A percentile compares a stretch with the other conserved stretches of the same genome.
phyloP scores from a whole-genome alignment of 1,139 yeast genomes.

The Taphrina communis region DNA sequence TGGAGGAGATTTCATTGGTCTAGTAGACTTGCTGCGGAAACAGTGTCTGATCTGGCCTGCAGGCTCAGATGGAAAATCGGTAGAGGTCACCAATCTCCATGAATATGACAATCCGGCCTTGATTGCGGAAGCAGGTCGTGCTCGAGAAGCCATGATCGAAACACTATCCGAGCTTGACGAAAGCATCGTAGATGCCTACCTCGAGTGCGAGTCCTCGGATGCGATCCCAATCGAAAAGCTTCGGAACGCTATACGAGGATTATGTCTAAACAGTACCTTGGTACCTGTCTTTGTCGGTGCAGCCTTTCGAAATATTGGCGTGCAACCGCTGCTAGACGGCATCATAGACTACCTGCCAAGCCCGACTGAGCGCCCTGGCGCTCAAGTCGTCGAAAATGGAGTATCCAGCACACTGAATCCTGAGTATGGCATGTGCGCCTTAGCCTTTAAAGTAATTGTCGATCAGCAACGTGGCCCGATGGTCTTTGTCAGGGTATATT shows the following conservation, averaged over 20 bases:
- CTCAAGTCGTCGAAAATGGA: constrained; percentile 26
- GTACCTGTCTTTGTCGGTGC: constrained; percentile 93
- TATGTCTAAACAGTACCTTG: constrained; percentile 64
- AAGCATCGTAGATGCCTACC: constrained; percentile 70
- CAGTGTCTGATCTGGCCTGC: constrained; percentile 70
- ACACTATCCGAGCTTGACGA: constrained; percentile 85
- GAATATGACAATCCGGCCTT: constrained; percentile 48
- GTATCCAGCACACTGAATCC: constrained; percentile 11
- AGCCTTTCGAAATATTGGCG: constrained; percentile 89
- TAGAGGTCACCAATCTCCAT: constrained; percentile 58
- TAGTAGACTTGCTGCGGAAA: constrained; percentile 75
- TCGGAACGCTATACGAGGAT: constrained; percentile 63
- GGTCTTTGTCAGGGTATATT: constrained; percentile 86
- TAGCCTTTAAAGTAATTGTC: constrained; percentile 88
- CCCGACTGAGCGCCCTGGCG: constrained; percentile 68
- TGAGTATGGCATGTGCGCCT: constrained; percentile 60
- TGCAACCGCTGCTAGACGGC: constrained; percentile 90
- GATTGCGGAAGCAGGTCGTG: constrained; percentile 59
- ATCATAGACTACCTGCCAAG: constrained; percentile 78
- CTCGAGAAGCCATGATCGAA: constrained; percentile 80
- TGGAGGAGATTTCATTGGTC: constrained; percentile 67
- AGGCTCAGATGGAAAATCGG: constrained; percentile 60
- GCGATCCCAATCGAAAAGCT: constrained; percentile 58
- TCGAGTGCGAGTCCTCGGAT: constrained; percentile 58
- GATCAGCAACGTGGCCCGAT: constrained; percentile 80